Base-by-base conservation (phyloP, 1,284 basidiomycete genomes). In the Rhodotorula sp. region DNA sequence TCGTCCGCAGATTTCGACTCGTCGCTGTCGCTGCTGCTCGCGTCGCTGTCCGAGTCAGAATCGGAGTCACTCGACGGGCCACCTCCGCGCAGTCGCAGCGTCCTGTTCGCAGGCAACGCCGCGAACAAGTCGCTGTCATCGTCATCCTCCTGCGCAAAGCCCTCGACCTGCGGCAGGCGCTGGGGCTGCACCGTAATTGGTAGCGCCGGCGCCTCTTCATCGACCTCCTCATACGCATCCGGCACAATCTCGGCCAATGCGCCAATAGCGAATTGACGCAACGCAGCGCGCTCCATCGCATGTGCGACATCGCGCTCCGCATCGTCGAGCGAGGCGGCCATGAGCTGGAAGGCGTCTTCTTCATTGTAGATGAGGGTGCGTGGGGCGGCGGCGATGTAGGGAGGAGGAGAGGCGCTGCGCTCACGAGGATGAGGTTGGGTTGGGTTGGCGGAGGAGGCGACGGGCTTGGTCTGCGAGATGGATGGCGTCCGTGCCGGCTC, bases 291-390 rank as follows among this genome's bases (percentile, higher is more conserved):
- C 52, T 74, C 72, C 54, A n/a, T 27, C 57, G 51, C 39, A 46
- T 64, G 64, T 15, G 54, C 57, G 2, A 39, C 56, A 3, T 34
- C 67, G 15, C 57, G 48, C 63, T 71, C 67, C 6, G 36, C 30
- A 20, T 69, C 72, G 34, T 53, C 66, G 4, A 63, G 59, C 1
- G 74, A 66, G 13, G 66, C 30, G 4, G 60, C 64, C 19, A 62
- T 46, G 11, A 74, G 58, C 30, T 66, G 64, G 46, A 72, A 74
- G 13, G 70, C 67, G 57, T 74, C 73, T 44, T 74, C 73, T 44
- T 74, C 73, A 60, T 65, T 74, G 66, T 74, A 75, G 34, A 75
- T 65, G 13, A 75, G 53, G 20, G 58, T 60, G 30, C 74, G 67
- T 4, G 72, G 70, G 6, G 72, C 70, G 19, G 53, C 53, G 32